Evolutionary conservation across 108 stramenopile genomes (phyloP), one percentile per base, ranked within the genome.

Genomic region (Skeletonema costatum): DNA sequence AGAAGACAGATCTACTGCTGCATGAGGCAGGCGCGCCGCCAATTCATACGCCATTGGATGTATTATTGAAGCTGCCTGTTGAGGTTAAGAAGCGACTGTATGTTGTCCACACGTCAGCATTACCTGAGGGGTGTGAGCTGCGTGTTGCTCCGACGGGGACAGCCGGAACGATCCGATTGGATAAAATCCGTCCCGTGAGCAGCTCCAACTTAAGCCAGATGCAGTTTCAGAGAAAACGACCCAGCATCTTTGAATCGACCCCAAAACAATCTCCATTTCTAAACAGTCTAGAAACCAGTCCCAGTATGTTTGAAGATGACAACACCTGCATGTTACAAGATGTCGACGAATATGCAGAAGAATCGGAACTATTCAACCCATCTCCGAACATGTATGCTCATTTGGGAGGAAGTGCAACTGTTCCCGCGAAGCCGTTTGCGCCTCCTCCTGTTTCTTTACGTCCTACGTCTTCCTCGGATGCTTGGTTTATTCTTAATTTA

Each of bases 1-100:
- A 96, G 78, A 83, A 95, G 42, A 87, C 88, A 21, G 96, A 98
- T 74, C 60, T 95, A 13, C 80, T 98, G 32, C 83, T 96, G 12
- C 97, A 98, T 70, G 97, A 98, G 74, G 89, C 95, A 12, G 97
- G 97, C 11, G 94, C 92, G 0, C 95, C 97, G 12, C 97, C 97
- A 9, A 91, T 98, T 50, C 97, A 98, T 82, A 98, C 97, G 17
- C 93, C 97, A 9, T 82, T 98, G 16, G 81, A 83, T 6, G 96
- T 94, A 29, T 83, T 98, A 0, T 31, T 87, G 63, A 80, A 86
- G 61, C 85, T 96, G 12, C 95, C 96, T 5, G 51, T 80, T 10
- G 73, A 83, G 9, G 91, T 98, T 4, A 95, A 94, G 78, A 77
- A 87, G 59, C 74, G 92, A 13, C 77, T 98, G n/a, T 98, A 96